Evolutionary conservation across 1,139 yeast genomes (phyloP).

Genomic region (Zygosaccharomyces pseudobailii): DNA sequence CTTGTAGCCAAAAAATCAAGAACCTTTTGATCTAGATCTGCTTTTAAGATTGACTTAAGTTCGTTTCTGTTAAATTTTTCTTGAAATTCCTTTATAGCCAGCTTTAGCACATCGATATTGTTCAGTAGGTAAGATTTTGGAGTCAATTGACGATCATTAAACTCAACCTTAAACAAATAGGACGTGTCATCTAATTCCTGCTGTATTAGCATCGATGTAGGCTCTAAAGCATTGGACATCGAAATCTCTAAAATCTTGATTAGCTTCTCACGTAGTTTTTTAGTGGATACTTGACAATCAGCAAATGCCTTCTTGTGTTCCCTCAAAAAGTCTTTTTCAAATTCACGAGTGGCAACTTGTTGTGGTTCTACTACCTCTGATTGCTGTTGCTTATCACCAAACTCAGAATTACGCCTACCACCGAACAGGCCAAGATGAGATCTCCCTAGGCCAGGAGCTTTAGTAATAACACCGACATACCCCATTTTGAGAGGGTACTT

Average conservation of each 20-base stretch:
- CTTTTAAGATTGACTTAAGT: constrained; percentile 69
- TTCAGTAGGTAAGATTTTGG: constrained; percentile 93
- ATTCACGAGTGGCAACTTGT: constrained; percentile 53
- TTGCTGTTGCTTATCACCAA: constrained; percentile 20
- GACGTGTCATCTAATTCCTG: constrained; percentile 92
- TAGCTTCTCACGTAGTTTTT: constrained; percentile 67
- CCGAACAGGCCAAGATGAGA: constrained; percentile 18
- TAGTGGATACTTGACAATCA: constrained; percentile 74
- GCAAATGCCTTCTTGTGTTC: constrained; percentile 56
- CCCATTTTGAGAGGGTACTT: constrained; percentile 93
- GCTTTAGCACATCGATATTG: constrained; percentile 80
- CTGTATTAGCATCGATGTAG: constrained; percentile 80
- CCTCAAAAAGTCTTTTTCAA: constrained; percentile 56
- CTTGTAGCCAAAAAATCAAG: constrained; percentile 81
- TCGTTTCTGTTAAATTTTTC: constrained; percentile 80
- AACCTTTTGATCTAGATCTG: constrained; percentile 83
- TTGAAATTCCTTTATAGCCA: constrained; percentile 82
- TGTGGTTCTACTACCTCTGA: constrained; percentile 12
- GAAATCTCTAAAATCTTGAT: constrained; percentile 84
- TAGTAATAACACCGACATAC: constrained; percentile 93
- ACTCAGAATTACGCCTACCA: constrained; percentile 27
- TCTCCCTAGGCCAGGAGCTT: constrained; percentile 45
- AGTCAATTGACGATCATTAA: constrained; percentile 87
- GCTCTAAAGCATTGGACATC: constrained; percentile 84
- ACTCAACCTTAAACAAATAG: constrained; percentile 91